phyloP scores from a whole-genome alignment of 495 filamentous ascomycete species.

The Trichodelitschia bisporula region DNA sequence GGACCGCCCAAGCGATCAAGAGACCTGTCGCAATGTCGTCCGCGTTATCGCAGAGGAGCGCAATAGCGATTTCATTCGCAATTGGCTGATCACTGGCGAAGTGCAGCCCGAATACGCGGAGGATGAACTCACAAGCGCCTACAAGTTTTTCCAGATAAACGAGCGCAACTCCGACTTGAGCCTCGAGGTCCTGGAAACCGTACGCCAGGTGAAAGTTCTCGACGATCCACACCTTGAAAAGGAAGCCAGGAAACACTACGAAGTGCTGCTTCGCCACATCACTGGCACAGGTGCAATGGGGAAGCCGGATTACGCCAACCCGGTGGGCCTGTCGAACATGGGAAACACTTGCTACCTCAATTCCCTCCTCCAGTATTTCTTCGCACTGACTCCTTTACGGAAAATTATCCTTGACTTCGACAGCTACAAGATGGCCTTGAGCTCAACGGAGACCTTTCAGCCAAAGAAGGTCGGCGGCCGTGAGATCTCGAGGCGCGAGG shows the following conservation, averaged over 20 bases:
- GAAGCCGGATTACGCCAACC: too few relatives aligned
- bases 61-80: conserved; percentile 26
- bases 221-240: conserved; percentile 18
- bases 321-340: conserved; percentile 73
- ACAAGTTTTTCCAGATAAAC: conserved; percentile 27
- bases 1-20: conserved; percentile 23
- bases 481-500: conserved; percentile 31
- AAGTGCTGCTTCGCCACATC: background rate
- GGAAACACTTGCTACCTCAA: conserved; percentile 97
- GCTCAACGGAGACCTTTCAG: conserved; percentile 24
- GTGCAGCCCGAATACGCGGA: conserved; percentile 18
- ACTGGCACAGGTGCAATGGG: too few relatives aligned
- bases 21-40: conserved; percentile 27
- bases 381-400: conserved; percentile 60
- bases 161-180: conserved; percentile 18
- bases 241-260: background rate
- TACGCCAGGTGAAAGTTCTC: conserved; percentile 11
- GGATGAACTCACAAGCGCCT: conserved; percentile 33
- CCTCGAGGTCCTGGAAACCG: background rate
- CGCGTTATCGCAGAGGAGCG: conserved; percentile 28
- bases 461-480: conserved; percentile 41
- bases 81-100: conserved; percentile 30
- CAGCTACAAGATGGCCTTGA: conserved; percentile 29
- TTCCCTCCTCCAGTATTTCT: conserved; percentile 88
- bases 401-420: conserved; percentile 58